A percentile compares a stretch with the other conserved stretches of the same genome.
Evolutionary conservation across 2,329 filamentous ascomycete genomes (phyloP).

Genomic region (Sclerotinia nivalis): DNA sequence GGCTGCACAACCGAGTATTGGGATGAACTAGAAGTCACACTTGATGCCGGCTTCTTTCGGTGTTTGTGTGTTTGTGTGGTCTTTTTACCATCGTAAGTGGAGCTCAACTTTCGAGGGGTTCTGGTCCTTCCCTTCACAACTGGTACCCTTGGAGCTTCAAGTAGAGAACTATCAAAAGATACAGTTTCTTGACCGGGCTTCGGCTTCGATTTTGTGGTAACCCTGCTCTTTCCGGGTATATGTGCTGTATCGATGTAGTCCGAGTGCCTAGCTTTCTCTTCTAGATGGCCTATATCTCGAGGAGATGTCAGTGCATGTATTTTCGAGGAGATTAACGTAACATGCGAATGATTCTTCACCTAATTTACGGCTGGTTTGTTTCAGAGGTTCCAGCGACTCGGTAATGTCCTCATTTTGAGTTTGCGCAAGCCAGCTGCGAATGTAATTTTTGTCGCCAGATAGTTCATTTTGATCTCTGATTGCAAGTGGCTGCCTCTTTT

Average conservation of each 20-base stretch:
- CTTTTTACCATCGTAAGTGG: background rate
- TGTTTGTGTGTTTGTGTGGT: constrained; percentile 23
- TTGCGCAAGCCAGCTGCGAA: constrained; percentile 37
- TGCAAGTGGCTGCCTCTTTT: background rate
- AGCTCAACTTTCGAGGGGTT: background rate
- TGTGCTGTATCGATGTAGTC: background rate
- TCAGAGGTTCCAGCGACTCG: background rate
- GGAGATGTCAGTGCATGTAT: background rate
- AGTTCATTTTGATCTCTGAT: constrained; percentile 19
- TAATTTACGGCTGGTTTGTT: background rate
- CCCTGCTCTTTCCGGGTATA: background rate
- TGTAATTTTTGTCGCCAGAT: constrained; percentile 33
- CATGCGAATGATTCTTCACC: background rate
- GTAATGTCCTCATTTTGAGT: constrained; percentile 26
- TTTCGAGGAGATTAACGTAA: background rate
- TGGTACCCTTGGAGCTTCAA: constrained; percentile 23
- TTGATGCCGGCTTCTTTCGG: constrained; percentile 19
- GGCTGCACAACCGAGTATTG: background rate
- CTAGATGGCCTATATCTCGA: background rate
- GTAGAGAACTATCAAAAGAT: constrained; percentile 36
- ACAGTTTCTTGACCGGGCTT: constrained; percentile 24
- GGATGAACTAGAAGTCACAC: background rate
- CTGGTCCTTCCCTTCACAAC: constrained; percentile 9
- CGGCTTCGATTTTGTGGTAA: background rate
- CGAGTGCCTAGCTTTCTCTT: background rate